Base-by-base conservation (phyloP, 1,139 yeast genomes). In the Kurtzmaniella quercitrusa region DNA sequence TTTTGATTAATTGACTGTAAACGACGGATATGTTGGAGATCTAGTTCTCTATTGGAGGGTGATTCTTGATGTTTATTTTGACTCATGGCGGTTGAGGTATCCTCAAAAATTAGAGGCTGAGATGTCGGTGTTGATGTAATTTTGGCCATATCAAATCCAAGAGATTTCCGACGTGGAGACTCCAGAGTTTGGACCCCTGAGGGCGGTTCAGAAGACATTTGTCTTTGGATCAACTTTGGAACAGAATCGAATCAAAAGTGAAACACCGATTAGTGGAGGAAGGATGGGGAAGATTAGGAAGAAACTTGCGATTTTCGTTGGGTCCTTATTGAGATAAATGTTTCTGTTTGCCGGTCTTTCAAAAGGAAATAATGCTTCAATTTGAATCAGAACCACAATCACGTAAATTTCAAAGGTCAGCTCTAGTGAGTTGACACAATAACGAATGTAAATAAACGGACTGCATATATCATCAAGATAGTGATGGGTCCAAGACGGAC, bases 1-100 rank as follows among this genome's bases (percentile, higher is more conserved):
- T 21, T 38, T 18, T 42, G 28, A 23, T 39, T 35, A 12, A 19
- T 22, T 4, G 26, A 21, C 11, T 15, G 19, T 2, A 42, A 26
- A 15, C 38, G 34, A 15, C 36, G 36, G 21, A 42, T 37, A 21
- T 40, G 45, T 36, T 36, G 45, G 7, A 42, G 20, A 23, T 42
- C 45, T 14, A 42, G 20, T 5, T 28, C 45, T 15, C n/a, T 19
- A 9, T 14, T n/a, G 16, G 37, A 17, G 6, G 35, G 9, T 7
- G 36, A 19, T 20, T 26, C 30, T 26, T 26, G 14, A 9, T 11
- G n/a, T 5, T 11, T 26, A 5, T 12, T n/a, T n/a, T n/a, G n/a
- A n/a, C n/a, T n/a, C n/a, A 26, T 9, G 30, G 30, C 30, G n/a
- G 30, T 5, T 26, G 30, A 3, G 30, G n/a, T 26, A 11, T n/a